Base-by-base conservation (phyloP, 371 early-diverging fungal genomes). In the Mucor indicus region DNA sequence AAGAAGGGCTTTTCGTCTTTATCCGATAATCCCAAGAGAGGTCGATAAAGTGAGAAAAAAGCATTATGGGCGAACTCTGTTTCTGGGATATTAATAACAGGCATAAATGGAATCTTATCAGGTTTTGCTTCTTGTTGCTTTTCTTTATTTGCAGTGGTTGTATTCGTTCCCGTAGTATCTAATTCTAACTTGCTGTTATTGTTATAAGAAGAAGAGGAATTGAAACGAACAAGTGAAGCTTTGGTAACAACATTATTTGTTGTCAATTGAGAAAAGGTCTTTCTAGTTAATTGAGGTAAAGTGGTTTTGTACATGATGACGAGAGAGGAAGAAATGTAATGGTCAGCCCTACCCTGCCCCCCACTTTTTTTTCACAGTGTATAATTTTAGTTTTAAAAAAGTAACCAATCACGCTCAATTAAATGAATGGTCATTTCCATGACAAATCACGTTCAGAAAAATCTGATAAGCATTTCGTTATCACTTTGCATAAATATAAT, bases 61-160 rank as follows among this genome's bases (percentile, higher is more conserved):
- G 73, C 62, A 54, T 72, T 63, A 37, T 72, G 67, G 21, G 73
- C 73, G 31, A 76, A 60, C 45, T 76, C 77, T 13, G 55, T 62
- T 45, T 73, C 62, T 4, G 77, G 77, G 41, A 76, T 70, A 49
- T 73, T 76, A 51, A 76, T 62, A 7, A 76, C 77, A 23, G 77
- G 71, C 60, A 76, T 61, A 60, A 75, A 68, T 3, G 69, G 49
- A 20, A 48, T 47, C 22, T 45, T 48, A 43, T 24, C 24, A 25
- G 22, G 42, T 5, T 35, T 36, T 36, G 33, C 35, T 16, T 21
- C n/a, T n/a, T 2, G 12, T 29, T 30, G 19, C 11, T 38, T 39
- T 4, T 38, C 30, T 48, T 43, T 17, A 1, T 43, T 25, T 8
- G 30, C 24, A 23, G 22, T 38, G 33, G 25, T 20, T 20, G 48